Base-by-base conservation (phyloP, 1,284 basidiomycete species). In the Ustilago curta region DNA sequence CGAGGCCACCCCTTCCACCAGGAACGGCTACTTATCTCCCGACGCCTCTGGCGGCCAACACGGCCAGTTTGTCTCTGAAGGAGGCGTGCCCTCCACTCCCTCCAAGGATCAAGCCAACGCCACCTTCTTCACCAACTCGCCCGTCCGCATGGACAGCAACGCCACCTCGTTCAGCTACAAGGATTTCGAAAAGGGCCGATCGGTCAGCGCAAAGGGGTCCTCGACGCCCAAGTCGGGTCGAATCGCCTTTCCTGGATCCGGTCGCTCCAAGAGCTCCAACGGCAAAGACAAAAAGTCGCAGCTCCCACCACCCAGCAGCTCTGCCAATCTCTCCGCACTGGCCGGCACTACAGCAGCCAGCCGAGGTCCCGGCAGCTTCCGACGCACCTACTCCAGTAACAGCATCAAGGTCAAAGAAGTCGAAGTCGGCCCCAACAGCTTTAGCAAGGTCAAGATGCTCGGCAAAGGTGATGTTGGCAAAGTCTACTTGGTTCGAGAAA, bases 371-470 rank as follows among this genome's bases (percentile, higher is more conserved):
- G 72, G 87, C 88, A 61, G 86, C 32, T 98, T 98, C 86, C 89
- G 93, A 70, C 87, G 96, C 80, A 98, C 96, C 47, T 99, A 99
- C 86, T 95, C 93, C 49, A 95, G 93, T 84, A 97, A 97, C 86
- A 97, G 94, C 44, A 97, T 99, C 88, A 97, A 97, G 88, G 91
- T 96, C 79, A 89, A 91, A 31, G 78, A 85, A 31, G 80, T 83
- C 53, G 79, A 79, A 48, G 83, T 84, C 14, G 75, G 72, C 12
- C 81, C 82, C 16, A 78, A 77, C 63, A 78, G 76, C 62, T 84
- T 84, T 67, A 74, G 63, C 58, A 80, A 83, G 68, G 76, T 84
- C 67, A 82, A 83, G 78, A 81, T 84, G 75, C 81, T 84, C 35
- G 83, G 83, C 60, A 84, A 84, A 60, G 83, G 83, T 27, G 82